Conservation (phyloP, 768 basidiomycete species). For the Cystofilobasidium bisporidii region DNA sequence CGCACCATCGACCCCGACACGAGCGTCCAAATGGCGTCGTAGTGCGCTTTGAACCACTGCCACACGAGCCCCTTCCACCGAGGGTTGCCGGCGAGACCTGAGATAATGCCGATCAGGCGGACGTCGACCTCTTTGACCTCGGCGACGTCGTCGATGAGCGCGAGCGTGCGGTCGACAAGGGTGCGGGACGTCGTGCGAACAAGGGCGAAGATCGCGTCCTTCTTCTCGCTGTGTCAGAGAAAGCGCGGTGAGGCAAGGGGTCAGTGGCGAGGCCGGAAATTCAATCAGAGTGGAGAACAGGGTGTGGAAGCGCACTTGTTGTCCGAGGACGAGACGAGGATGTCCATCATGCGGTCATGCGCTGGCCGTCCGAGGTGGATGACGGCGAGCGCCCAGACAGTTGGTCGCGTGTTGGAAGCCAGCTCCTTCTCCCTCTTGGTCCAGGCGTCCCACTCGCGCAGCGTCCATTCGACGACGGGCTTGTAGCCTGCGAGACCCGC, state of each 20-base stretch:
- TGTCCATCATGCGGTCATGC: constrained; percentile 58
- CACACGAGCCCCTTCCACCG: constrained; percentile 53
- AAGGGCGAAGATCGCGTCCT: constrained; percentile 54
- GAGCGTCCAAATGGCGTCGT: neutral
- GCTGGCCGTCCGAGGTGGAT: constrained; percentile 63
- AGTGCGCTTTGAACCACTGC: constrained; percentile 49
- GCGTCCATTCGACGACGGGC: constrained; percentile 55
- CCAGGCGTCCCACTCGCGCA: constrained; percentile 48
- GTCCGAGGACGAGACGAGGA: constrained; percentile 43
- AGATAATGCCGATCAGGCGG: neutral
- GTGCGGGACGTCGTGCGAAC: constrained; percentile 50
- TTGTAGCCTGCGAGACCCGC: constrained; percentile 40
- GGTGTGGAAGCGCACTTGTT: neutral
- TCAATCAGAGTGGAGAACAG: neutral
- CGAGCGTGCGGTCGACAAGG: constrained; percentile 56
- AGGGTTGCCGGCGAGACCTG: constrained; percentile 49
- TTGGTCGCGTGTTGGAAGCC: constrained; percentile 62
- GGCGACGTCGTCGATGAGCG: constrained; percentile 47
- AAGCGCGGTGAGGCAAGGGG: no score
- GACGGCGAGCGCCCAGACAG: constrained; percentile 48
- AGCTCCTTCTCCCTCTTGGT: constrained; percentile 69
- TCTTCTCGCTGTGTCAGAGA: constrained; percentile 62
- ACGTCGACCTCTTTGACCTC: constrained; percentile 32
- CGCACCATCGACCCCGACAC: neutral
- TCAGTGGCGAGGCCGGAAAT: constrained; percentile 47